These are phyloP conservation scores for Cladophialophora yegresii DNA, from an alignment of 2,329 filamentous ascomycete species.

Conservation along the genomic window DNA sequence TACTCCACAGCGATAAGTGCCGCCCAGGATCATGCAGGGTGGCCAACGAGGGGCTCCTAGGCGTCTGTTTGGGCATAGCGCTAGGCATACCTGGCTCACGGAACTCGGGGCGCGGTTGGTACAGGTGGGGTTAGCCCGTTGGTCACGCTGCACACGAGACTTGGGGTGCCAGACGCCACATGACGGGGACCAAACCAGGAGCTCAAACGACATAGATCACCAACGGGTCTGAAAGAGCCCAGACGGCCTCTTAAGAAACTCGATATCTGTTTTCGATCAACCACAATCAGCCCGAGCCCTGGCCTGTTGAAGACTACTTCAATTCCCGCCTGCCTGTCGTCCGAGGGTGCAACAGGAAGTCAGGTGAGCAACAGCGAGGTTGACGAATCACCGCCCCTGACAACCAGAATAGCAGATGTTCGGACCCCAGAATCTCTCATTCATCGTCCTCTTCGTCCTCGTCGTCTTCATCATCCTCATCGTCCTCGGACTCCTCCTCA, in stretches of 20 bases:
- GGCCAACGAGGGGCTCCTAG: slow-evolving; percentile 12
- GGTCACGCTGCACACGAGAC: slow-evolving; percentile 5
- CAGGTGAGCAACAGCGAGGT: slow-evolving; percentile 10
- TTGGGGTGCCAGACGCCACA: slow-evolving; percentile 7
- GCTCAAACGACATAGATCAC: not conserved
- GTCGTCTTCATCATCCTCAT: slow-evolving; percentile 34
- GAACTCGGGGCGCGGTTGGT: not conserved
- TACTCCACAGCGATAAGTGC: slow-evolving; percentile 14
- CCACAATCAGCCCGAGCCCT: not conserved
- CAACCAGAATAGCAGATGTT: slow-evolving; percentile 3
- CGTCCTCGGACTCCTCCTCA: slow-evolving; percentile 34
- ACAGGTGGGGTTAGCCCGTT: not conserved
- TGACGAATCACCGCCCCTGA: slow-evolving; percentile 5
- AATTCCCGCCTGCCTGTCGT: not conserved
- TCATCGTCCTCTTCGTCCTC: slow-evolving; percentile 22
- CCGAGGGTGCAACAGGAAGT: not conserved
- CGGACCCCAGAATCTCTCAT: not conserved
- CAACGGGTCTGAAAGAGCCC: not conserved
- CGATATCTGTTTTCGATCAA: not conserved
- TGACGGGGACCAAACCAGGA: slow-evolving; percentile 3
- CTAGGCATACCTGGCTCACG: slow-evolving; percentile 4
- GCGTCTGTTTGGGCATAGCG: slow-evolving; percentile 3
- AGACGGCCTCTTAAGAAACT: not conserved
- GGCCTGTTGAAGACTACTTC: slow-evolving; percentile 13
- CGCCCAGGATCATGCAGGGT: slow-evolving; percentile 11